Base-by-base conservation (phyloP, 441 rosid genomes). In the Corymbia citriodora region DNA sequence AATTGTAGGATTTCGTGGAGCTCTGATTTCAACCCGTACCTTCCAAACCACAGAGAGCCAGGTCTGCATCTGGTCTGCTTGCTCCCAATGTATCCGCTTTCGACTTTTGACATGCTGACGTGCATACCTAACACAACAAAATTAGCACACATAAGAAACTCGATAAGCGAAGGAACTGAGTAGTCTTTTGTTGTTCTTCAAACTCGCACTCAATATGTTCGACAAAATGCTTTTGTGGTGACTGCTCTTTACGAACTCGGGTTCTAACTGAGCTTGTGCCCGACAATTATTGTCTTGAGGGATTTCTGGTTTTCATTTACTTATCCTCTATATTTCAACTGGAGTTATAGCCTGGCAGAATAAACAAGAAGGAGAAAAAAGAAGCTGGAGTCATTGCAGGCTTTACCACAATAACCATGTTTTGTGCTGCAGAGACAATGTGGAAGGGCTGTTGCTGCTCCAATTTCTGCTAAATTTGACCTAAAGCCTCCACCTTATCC, bases 401-500 rank as follows among this genome's bases (percentile, higher is more conserved):
- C 52, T 11, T 79, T 45, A 12, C 85, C 52, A 1, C 85, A 23
- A 23, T 79, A 40, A 79, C 89, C 21, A 27, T 65, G 21, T 63
- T 70, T 33, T 86, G 29, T 94, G 90, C 55, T 87, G 89, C 93
- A 94, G 96, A 91, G 93, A 89, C 91, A 61, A 54, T 87, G 91
- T 88, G 86, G 87, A 36, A 90, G 93, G 88, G 90, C 92, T 91
- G 93, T 90, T 89, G 88, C 92, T 4, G 85, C 88, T 88, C 92
- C 88, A 87, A 86, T 96, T 83, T 92, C 94, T 21, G 96, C 98
- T 7, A 94, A 90, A 57, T 93, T 95, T 90, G 99, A 97, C 89
- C 95, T 98, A 53, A 96, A 96, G 93, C 96, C 98, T 45, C 99
- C 99, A 92, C 98, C 99, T 49, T 98, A 96, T 94, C 91, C 98